These are phyloP conservation scores for Solanum neorickii DNA, from an alignment of 257 asterid genomes.

Conservation along the genomic window DNA sequence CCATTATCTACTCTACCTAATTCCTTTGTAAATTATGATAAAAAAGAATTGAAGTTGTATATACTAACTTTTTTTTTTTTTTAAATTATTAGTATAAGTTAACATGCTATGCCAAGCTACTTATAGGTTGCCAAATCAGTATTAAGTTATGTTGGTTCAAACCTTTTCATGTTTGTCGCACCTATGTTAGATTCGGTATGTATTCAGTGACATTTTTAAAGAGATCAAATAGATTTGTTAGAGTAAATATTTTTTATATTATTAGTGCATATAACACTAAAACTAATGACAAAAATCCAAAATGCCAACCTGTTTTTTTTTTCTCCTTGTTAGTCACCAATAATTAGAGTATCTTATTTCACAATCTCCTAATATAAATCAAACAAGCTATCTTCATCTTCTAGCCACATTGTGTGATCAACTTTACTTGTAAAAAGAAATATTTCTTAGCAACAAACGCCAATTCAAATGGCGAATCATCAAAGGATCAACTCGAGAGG, in stretches of 20 bases:
- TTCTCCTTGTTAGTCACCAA: neutral
- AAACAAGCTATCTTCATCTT: neutral
- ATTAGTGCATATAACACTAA: neutral
- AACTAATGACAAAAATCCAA: neutral
- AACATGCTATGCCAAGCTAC: neutral
- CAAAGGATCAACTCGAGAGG: neutral
- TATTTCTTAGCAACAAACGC: neutral
- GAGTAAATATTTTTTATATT: neutral
- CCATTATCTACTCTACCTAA: neutral
- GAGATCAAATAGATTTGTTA: neutral
- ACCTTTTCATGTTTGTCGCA: neutral
- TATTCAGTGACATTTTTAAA: neutral
- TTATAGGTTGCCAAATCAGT: neutral
- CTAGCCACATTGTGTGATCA: neutral
- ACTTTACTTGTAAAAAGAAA: neutral
- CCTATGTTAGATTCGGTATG: fast-evolving
- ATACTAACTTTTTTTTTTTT: neutral
- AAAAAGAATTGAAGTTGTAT: neutral
- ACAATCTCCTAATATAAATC: neutral
- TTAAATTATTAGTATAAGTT: neutral
- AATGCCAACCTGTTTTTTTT: neutral
- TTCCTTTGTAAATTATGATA: neutral
- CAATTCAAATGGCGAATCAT: neutral
- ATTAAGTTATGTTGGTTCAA: neutral
- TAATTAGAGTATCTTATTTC: neutral